Evolutionary conservation across 306 rosid genomes (phyloP), one percentile per base, ranked within the genome.

Genomic region (Trifolium pratense): DNA sequence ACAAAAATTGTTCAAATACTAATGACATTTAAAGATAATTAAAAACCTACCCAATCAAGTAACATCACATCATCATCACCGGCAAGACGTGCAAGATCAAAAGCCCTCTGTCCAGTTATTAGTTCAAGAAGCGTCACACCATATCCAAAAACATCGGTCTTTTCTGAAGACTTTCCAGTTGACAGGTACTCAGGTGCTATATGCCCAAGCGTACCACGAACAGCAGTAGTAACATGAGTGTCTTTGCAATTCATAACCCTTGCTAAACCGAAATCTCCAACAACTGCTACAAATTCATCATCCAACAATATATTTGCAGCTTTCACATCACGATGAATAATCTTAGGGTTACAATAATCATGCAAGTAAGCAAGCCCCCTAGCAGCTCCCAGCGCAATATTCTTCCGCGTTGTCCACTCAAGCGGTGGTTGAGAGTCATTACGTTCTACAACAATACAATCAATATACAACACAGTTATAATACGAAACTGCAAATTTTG

Each of bases 91-190:
- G 96, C 97, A n/a, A 94, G 96, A 84, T 89, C 97, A 23, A 89
- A 94, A 64, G 99, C 99, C 79, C 96, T 86, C 76, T 91, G 96
- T 67, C 97, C 99, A 68, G 99, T 94, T 69, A 91, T 88, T 66
- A 94, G 87, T 81, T 94, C 99, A 68, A 94, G 97, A 86, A 94
- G 97, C 96, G 87, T 94, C 79, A 88, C 97, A n/a, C 99, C 99
- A 29, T 91, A 94, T 70, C 97, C 98, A 77, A 94, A 94, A 80
- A 91, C 96, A 64, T 91, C 98, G 32, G 96, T 91, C 83, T 94
- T 94, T 78, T 94, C 98, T 7, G 97, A 91, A 73, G 91, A 88
- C 72, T 91, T 91, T 77, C 98, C 97, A 39, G 97, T 94, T 69
- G 98, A 91, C 59, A 91, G 88, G 76, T 88, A 94, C 81, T 94